Base-by-base conservation (phyloP, 2,329 filamentous ascomycete genomes). In the Pseudogymnoascus sp. region DNA sequence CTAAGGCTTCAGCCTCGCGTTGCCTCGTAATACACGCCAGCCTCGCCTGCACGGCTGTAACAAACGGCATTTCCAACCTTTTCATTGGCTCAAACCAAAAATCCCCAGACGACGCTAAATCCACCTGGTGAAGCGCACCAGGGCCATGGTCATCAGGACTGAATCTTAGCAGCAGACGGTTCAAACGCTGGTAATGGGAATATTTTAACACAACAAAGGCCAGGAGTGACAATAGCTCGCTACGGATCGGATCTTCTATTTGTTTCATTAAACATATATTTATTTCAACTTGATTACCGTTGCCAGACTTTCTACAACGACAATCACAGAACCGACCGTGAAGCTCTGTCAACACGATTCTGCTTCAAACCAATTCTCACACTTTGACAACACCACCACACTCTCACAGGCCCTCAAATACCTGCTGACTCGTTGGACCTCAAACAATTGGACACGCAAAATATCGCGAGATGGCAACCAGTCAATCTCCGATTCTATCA, bases 71-170 rank as follows among this genome's bases (percentile, higher is more conserved):
- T 57, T 57, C n/a, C 10, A 3, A 21, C 16, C 51, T 16, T 34
- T 12, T 57, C 29, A 57, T 57, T 57, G 51, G 51, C 16, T 7
- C 6, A 57, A 16, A 57, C 16, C 29, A 34, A 34, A 57, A 34
- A 57, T 57, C 29, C 51, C 29, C 51, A 34, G 29, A 57, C 51
- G n/a, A 57, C 51, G 51, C 51, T 57, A 57, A 57, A 57, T 57
- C 5, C 29, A 16, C 29, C 51, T 34, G 51, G 29, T 57, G 16
- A 34, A 57, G 51, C 51, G 51, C 51, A 57, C 51, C 51, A 57
- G 51, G 51, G 51, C 51, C 51, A 34, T 57, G 51, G 51, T 57
- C 51, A 34, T 57, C 51, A 57, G 51, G 51, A 34, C 51, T 57
- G 51, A 57, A 57, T 57, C 51, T 57, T 54, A 34, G 51, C 51